Evolutionary conservation across 2,329 filamentous ascomycete species (phyloP).

Genomic region (Pleoardoris graminearum): DNA sequence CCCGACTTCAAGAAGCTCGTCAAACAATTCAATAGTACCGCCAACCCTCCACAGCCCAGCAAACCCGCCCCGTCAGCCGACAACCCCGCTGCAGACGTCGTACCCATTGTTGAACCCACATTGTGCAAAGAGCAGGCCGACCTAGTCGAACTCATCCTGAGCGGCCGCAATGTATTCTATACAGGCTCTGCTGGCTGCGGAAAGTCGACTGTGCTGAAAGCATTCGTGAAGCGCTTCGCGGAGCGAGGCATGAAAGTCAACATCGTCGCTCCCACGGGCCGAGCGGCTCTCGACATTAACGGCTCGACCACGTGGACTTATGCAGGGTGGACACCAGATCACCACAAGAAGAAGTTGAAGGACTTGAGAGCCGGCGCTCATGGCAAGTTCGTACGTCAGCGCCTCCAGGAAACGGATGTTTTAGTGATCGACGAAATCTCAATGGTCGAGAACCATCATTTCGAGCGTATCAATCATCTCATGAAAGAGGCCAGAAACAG

Average conservation of each 20-base stretch:
- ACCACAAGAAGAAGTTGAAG: conserved; percentile 49
- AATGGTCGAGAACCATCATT: conserved; percentile 63
- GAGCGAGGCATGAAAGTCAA: conserved; percentile 47
- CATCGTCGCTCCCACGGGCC: conserved; percentile 63
- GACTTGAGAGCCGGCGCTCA: conserved; percentile 39
- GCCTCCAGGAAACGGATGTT: conserved; percentile 54
- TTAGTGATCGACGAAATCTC: conserved; percentile 69
- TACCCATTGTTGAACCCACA: conserved; percentile 21
- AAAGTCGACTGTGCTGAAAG: conserved; percentile 60
- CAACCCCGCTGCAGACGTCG: conserved; percentile 10
- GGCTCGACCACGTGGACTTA: conserved; percentile 62
- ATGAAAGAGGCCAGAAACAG: conserved; percentile 47
- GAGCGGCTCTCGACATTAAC: conserved; percentile 60
- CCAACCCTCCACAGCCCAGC: not conserved
- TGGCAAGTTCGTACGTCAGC: conserved; percentile 40
- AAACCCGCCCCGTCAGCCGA: not conserved
- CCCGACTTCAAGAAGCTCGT: not conserved
- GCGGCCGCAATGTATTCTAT: conserved; percentile 63
- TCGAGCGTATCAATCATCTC: conserved; percentile 55
- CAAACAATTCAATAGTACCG: not conserved
- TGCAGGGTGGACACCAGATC: conserved; percentile 58
- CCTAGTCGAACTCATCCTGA: conserved; percentile 56
- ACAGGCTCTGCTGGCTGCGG: conserved; percentile 66
- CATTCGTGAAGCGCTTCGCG: conserved; percentile 49
- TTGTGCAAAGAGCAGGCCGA: conserved; percentile 55